phyloP scores from a whole-genome alignment of 2,329 filamentous ascomycete genomes.

The Calonectria honghensis region DNA sequence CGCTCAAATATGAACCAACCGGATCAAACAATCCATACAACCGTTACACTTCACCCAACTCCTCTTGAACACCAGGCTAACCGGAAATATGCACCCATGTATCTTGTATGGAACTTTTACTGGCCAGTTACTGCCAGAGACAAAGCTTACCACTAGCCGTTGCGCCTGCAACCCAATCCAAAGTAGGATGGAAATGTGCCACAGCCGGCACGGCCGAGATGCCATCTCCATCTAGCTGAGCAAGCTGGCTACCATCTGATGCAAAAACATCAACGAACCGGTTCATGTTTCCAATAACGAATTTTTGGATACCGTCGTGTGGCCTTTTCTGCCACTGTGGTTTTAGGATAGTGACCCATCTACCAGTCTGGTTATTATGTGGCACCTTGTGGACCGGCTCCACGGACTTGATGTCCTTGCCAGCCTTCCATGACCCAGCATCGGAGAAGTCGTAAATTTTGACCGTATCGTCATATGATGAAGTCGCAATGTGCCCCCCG shows the following conservation, averaged over 20 bases:
- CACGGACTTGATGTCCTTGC: constrained; percentile 78
- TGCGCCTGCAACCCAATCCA: constrained; percentile 94
- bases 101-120: background rate
- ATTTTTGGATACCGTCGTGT: constrained; percentile 86
- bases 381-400: constrained; percentile 80
- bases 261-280: constrained; percentile 95
- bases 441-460: constrained; percentile 90
- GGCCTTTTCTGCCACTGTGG: constrained; percentile 92
- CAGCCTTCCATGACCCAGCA: constrained; percentile 75
- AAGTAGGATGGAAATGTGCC: constrained; percentile 89
- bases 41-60: constrained; percentile 19
- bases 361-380: constrained; percentile 97
- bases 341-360: constrained; percentile 91
- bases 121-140: constrained; percentile 82
- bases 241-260: constrained; percentile 87
- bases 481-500: constrained; percentile 90
- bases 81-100: constrained; percentile 3
- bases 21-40: constrained; percentile 14
- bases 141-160: constrained; percentile 95
- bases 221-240: constrained; percentile 89
- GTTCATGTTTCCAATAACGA: constrained; percentile 98
- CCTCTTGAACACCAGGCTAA: constrained; percentile 3
- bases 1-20: background rate
- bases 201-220: constrained; percentile 97
- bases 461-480: constrained; percentile 95